A percentile compares a stretch with the other conserved stretches of the same genome.
Evolutionary conservation across 169 alveolate genomes (phyloP).

Genomic region (Toxoplasma gondii): DNA sequence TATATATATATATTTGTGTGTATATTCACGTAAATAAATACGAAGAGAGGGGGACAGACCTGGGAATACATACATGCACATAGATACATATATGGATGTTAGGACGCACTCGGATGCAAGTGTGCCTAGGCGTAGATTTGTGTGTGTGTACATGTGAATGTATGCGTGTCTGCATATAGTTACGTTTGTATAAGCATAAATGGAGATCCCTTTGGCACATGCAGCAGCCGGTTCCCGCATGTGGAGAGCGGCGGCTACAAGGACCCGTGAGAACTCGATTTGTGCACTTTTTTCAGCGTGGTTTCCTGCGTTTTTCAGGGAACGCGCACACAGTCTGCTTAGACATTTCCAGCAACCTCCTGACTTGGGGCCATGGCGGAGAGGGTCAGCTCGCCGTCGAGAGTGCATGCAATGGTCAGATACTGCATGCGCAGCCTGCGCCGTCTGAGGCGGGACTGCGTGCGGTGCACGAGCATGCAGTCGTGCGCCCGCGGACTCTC

Average conservation of each 20-base stretch:
- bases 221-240: too few species aligned
- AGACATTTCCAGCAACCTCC: slow-evolving; percentile 22
- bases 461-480: background rate
- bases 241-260: too few species aligned
- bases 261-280: background rate
- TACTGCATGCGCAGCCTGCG: background rate
- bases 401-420: background rate
- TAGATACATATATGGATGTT: background rate
- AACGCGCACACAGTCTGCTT: background rate
- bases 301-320: background rate
- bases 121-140: background rate
- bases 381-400: slow-evolving; percentile 15
- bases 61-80: background rate
- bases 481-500: background rate
- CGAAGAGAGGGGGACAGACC: too few species aligned
- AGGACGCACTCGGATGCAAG: too few species aligned
- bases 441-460: background rate
- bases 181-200: too few species aligned
- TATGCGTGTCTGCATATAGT: too few species aligned
- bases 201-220: too few species aligned
- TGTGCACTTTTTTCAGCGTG: background rate
- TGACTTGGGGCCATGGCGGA: background rate
- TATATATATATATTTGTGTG: background rate
- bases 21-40: background rate
- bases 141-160: background rate